phyloP scores from a whole-genome alignment of 345 rosid species.

The Hypericum perforatum region DNA sequence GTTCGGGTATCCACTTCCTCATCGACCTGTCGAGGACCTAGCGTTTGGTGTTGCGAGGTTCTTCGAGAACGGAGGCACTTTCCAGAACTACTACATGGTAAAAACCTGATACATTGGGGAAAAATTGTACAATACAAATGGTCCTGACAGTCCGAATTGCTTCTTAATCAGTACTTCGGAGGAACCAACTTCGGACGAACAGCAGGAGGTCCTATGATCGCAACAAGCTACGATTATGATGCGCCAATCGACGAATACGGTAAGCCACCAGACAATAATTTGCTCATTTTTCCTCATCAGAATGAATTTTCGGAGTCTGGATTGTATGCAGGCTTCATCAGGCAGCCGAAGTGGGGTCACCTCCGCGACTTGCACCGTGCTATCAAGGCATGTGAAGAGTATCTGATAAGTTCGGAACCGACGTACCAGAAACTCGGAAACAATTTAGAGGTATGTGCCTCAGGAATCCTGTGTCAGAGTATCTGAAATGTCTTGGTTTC shows the following conservation, averaged over 20 bases:
- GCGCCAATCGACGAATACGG: slow-evolving; percentile 72
- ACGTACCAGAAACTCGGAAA: slow-evolving; percentile 27
- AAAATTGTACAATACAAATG: no score
- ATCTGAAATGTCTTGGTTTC: no score
- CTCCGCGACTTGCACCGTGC: slow-evolving; percentile 46
- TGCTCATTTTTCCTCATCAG: no score
- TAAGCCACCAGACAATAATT: slow-evolving; percentile 5
- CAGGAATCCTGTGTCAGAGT: not conserved
- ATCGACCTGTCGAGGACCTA: slow-evolving; percentile 59
- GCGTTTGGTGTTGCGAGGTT: slow-evolving; percentile 62
- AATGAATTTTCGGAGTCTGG: no score
- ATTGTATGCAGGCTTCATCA: slow-evolving; percentile 34
- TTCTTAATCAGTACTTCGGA: slow-evolving; percentile 41
- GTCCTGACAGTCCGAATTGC: no score
- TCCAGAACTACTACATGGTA: slow-evolving; percentile 65
- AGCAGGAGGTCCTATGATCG: slow-evolving; percentile 55
- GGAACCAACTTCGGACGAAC: slow-evolving; percentile 66
- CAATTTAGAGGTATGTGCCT: slow-evolving; percentile 34
- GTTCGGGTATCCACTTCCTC: slow-evolving; percentile 54
- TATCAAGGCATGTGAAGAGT: slow-evolving; percentile 46
- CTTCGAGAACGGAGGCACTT: slow-evolving; percentile 50
- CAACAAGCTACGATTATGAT: slow-evolving; percentile 63
- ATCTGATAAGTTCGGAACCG: slow-evolving; percentile 43
- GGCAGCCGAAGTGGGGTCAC: slow-evolving; percentile 71
- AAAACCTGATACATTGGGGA: slow-evolving; percentile 6